Conservation (phyloP, 106 monocot genomes). For the Cymbidium sinense region DNA sequence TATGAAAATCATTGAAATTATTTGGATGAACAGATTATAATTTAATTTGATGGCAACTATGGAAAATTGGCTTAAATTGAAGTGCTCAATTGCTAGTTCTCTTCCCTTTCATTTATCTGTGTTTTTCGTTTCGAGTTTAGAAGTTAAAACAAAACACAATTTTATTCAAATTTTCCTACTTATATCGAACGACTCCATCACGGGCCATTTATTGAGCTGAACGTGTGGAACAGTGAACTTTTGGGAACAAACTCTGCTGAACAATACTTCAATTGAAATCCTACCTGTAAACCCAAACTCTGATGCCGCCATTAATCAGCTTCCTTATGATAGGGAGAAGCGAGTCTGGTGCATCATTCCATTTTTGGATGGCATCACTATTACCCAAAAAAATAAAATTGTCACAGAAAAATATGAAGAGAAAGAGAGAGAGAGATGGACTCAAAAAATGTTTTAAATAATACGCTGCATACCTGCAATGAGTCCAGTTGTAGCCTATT, state of each 20-base stretch:
- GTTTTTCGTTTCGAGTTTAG: too few relatives aligned
- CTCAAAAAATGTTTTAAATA: not conserved
- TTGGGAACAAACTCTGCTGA: not conserved
- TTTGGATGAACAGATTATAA: too few relatives aligned
- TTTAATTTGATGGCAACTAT: too few relatives aligned
- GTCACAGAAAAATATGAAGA: not conserved
- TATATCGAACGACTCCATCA: too few relatives aligned
- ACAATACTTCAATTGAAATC: not conserved
- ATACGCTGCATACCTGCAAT: constrained; percentile 21
- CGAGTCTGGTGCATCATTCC: constrained; percentile 21
- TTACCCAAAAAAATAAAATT: not conserved
- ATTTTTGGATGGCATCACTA: constrained; percentile 13
- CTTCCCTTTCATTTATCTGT: too few relatives aligned
- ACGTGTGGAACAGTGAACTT: too few relatives aligned
- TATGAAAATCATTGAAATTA: too few relatives aligned
- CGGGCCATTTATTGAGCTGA: too few relatives aligned
- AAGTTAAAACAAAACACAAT: too few relatives aligned
- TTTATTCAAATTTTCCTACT: too few relatives aligned
- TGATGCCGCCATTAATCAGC: constrained; percentile 22
- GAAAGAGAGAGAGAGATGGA: not conserved
- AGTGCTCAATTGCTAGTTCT: too few relatives aligned
- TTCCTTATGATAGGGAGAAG: constrained; percentile 27
- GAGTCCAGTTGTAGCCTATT: constrained; percentile 24
- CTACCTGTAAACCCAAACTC: constrained; percentile 35
- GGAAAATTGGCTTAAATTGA: too few relatives aligned